Evolutionary conservation across 441 rosid genomes (phyloP).

Genomic region (Omphalea diandra): DNA sequence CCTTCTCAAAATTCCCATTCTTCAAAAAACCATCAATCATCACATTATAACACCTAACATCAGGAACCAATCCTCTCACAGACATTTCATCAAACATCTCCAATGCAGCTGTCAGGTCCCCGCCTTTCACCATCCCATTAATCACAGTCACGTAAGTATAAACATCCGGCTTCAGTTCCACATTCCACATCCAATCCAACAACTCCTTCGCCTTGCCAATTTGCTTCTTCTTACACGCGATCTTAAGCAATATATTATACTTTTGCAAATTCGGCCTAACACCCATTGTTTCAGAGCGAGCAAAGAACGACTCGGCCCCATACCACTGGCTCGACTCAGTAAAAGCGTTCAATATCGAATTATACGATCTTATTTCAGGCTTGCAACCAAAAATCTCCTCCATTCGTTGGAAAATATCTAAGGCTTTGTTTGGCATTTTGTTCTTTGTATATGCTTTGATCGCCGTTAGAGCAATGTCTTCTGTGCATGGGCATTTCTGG

Average conservation of each 20-base stretch:
- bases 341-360: constrained; percentile 60
- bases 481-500: constrained; percentile 28
- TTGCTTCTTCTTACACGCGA: constrained; percentile 60
- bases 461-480: constrained; percentile 38
- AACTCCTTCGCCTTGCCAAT: constrained; percentile 52
- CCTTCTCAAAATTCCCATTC: constrained; percentile 44
- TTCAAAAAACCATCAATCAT: constrained; percentile 71
- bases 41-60: constrained; percentile 68
- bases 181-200: constrained; percentile 58
- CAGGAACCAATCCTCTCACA: constrained; percentile 48
- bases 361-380: constrained; percentile 66
- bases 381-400: constrained; percentile 63
- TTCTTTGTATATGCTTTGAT: constrained; percentile 62
- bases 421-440: constrained; percentile 59
- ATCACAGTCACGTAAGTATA: constrained; percentile 63
- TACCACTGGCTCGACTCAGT: constrained; percentile 55
- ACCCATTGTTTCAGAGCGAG: constrained; percentile 45
- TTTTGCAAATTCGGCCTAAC: constrained; percentile 66
- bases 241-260: constrained; percentile 71
- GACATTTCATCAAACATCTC: constrained; percentile 85
- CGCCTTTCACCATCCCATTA: constrained; percentile 47
- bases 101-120: constrained; percentile 49
- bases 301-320: constrained; percentile 50
- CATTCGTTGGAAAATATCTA: constrained; percentile 61
- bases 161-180: constrained; percentile 53